These are phyloP conservation scores for Aegilops longissima DNA, from an alignment of 176 grass and related monocot species.

Conservation along the genomic window DNA sequence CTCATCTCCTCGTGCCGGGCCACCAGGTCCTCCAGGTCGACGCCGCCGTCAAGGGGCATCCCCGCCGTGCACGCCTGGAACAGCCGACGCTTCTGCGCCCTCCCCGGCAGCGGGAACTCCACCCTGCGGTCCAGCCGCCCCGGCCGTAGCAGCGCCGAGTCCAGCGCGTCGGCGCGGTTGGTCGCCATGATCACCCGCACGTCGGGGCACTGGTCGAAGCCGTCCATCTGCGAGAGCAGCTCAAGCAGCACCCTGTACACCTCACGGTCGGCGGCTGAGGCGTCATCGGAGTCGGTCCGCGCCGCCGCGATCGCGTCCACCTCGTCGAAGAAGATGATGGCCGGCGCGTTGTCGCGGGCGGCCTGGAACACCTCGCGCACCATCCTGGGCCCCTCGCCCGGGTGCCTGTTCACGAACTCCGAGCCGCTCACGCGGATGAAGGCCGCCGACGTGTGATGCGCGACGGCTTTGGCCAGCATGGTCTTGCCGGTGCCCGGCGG, in stretches of 20 bases:
- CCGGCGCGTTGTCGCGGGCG: conserved; percentile 29
- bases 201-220: conserved; percentile 34
- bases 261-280: conserved; percentile 12
- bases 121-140: conserved; percentile 37
- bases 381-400: conserved; percentile 17
- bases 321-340: conserved; percentile 48
- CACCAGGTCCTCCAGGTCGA: conserved; percentile 1
- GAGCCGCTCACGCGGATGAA: conserved; percentile 40
- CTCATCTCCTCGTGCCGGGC: neutral
- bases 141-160: conserved; percentile 42
- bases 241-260: conserved; percentile 39
- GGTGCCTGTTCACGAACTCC: neutral
- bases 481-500: conserved; percentile 40
- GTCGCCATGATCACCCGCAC: conserved; percentile 55
- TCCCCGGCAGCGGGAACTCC: conserved; percentile 38
- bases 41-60: neutral
- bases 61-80: conserved; percentile 2
- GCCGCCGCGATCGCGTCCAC: conserved; percentile 42
- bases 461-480: conserved; percentile 41
- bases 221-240: conserved; percentile 49
- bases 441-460: conserved; percentile 39
- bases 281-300: neutral
- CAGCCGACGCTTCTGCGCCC: neutral
- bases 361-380: conserved; percentile 48
- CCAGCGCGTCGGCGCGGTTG: conserved; percentile 31